phyloP scores from a whole-genome alignment of 352 stramenopile genomes.

The Phytophthora idaei region DNA sequence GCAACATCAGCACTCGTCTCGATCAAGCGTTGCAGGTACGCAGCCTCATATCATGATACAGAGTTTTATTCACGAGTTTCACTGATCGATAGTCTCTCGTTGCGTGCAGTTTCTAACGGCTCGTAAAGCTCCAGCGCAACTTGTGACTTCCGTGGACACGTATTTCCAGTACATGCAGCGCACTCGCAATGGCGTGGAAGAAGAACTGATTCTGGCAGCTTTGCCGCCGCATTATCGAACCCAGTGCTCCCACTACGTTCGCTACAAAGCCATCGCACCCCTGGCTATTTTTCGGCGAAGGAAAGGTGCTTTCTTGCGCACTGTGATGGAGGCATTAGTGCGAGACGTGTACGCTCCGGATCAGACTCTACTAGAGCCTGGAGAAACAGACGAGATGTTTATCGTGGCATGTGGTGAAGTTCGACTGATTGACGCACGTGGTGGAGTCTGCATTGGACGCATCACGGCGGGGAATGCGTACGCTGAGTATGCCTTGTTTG shows the following conservation, averaged over 20 bases:
- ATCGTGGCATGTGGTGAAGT: conserved; percentile 56
- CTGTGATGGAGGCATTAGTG: conserved; percentile 47
- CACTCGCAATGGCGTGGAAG: conserved; percentile 60
- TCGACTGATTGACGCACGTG: conserved; percentile 33
- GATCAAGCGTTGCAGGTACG: conserved; percentile 56
- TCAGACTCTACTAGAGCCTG: conserved; percentile 33
- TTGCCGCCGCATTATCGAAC: conserved; percentile 56
- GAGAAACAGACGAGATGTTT: conserved; percentile 59
- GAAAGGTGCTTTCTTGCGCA: conserved; percentile 58
- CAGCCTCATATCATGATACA: too few species aligned
- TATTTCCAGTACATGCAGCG: conserved; percentile 84
- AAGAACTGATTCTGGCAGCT: conserved; percentile 51
- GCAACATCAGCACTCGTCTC: conserved; percentile 66
- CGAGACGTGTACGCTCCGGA: conserved; percentile 58
- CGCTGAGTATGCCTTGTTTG: conserved; percentile 56
- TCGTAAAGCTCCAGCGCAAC: conserved; percentile 39
- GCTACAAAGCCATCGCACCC: conserved; percentile 51
- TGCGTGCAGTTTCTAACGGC: conserved; percentile 49
- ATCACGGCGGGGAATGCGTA: conserved; percentile 47
- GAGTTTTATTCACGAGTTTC: not conserved
- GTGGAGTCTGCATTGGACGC: conserved; percentile 12
- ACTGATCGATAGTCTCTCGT: not conserved
- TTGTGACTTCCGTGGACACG: conserved; percentile 42
- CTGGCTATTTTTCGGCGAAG: conserved; percentile 53
- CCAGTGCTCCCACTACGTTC: conserved; percentile 59